These are phyloP conservation scores for Triadica sebifera DNA, from an alignment of 345 rosid genomes.

Conservation along the genomic window DNA sequence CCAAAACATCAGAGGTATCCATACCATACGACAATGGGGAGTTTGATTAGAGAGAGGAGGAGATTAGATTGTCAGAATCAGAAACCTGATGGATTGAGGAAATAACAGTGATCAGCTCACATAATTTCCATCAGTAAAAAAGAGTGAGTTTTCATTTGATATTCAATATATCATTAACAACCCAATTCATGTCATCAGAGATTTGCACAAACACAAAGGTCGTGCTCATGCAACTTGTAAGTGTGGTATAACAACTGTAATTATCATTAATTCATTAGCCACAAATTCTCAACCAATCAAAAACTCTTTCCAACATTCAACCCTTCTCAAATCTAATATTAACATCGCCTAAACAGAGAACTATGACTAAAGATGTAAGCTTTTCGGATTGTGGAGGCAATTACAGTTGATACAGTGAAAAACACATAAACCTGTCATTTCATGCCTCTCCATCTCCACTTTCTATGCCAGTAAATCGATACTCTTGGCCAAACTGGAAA, in stretches of 20 bases:
- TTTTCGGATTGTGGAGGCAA: no score
- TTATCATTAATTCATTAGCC: background rate
- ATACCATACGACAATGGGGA: background rate
- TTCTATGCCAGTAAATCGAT: constrained; percentile 87
- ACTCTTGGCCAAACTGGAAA: constrained; percentile 85
- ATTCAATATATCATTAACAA: background rate
- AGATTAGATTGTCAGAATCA: constrained; percentile 4
- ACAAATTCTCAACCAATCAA: background rate
- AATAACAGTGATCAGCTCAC: background rate
- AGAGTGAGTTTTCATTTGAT: background rate
- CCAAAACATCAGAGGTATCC: no score
- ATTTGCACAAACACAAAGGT: no score
- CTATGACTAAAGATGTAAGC: background rate
- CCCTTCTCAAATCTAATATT: constrained; percentile 19
- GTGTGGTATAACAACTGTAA: background rate
- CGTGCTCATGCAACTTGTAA: no score
- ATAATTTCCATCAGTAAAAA: no score
- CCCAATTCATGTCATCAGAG: background rate
- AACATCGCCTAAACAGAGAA: constrained; percentile 16
- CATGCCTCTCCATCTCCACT: no score
- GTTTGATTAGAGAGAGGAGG: background rate
- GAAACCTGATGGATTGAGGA: background rate
- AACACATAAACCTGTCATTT: no score
- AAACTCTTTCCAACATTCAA: background rate
- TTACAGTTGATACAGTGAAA: no score